Base-by-base conservation (phyloP, 306 rosid species). In the Morella rubra region DNA sequence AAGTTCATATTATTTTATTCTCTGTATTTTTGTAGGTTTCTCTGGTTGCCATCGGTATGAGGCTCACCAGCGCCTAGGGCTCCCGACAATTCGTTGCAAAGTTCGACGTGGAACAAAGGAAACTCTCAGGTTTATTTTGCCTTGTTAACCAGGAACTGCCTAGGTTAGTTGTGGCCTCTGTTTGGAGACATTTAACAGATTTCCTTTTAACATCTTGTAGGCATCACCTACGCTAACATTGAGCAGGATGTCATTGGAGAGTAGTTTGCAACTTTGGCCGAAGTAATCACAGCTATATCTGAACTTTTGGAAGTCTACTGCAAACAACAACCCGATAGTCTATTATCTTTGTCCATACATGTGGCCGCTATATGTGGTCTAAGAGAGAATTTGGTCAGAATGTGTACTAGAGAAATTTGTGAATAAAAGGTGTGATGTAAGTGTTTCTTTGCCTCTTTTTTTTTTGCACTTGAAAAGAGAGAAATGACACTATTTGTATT, bases 1-100 rank as follows among this genome's bases (percentile, higher is more conserved):
- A 67, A 73, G 76, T 19, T 32, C 24, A 40, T 32, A 32, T 7
- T 6, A 32, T 59, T 18, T 8, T 58, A 41, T 65, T 72, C 27
- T 24, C 71, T 70, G 50, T 69, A 37, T 49, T 40, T 73, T 53
- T 79, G 54, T 44, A 92, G 98, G 98, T 75, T 95, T 95, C 84
- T 95, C 97, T 7, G 97, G 97, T 22, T 95, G 98, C 80, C 98
- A 92, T 79, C 98, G 97, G 46, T 92, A 86, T 0, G 98, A 95
- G 74, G 97, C 98, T 76, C 98, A 95, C 82, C 98, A 95, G 61
- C 90, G 84, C 62, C 95, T 92, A 40, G 96, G 97, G 41, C 93
- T 95, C 64, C 91, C 95, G 15, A 92, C 96, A 73, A 95, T 95
- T 64, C 92, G 96, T 7, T 92, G 98, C 83, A 92, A 92, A 88